Base-by-base conservation (phyloP, 2,329 filamentous ascomycete species). In the Cryphonectria radicalis region DNA sequence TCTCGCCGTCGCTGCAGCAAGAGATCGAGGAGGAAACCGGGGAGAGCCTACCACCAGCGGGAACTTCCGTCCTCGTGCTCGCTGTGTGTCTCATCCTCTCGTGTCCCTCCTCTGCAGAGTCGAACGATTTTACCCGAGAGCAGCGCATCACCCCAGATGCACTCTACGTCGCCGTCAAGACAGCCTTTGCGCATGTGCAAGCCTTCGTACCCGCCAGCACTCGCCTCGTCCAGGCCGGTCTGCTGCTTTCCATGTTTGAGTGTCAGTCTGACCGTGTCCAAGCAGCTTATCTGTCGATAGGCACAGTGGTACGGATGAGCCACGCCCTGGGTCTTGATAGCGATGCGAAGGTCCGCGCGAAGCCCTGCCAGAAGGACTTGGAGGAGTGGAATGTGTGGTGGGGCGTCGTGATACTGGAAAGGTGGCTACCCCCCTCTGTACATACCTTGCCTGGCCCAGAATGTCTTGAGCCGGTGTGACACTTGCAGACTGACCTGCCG, bases 211-310 rank as follows among this genome's bases (percentile, higher is more conserved):
- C 43, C 28, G 40, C 63, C 19, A 43, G 37, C 28, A 53, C 43
- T 11, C 63, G 42, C 14, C 63, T 66, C n/a, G 35, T 66, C 35
- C 63, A 66, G 42, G 63, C 63, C 28, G 42, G 37, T 8, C 42
- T 66, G 25, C 42, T 66, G 37, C 17, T 66, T 13, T 66, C 37
- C 13, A 14, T 32, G 19, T 66, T 43, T 17, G 63, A 66, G 63
- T 66, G 46, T n/a, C 37, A 40, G 40, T 66, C 42, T n/a, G 63
- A 10, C 28, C 63, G 63, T 22, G 22, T n/a, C 46, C 22, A 66
- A 25, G 63, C 42, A 53, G 63, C 63, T 50, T 53, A 66, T 66
- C 22, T 66, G 22, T 66, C 63, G 22, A 66, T 66, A 35, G 63
- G 63, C 40, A 50, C 63, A 10, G 40, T n/a, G 14, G 63, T 43